phyloP scores from a whole-genome alignment of 2,329 filamentous ascomycete genomes.

The Fusarium sacchari region DNA sequence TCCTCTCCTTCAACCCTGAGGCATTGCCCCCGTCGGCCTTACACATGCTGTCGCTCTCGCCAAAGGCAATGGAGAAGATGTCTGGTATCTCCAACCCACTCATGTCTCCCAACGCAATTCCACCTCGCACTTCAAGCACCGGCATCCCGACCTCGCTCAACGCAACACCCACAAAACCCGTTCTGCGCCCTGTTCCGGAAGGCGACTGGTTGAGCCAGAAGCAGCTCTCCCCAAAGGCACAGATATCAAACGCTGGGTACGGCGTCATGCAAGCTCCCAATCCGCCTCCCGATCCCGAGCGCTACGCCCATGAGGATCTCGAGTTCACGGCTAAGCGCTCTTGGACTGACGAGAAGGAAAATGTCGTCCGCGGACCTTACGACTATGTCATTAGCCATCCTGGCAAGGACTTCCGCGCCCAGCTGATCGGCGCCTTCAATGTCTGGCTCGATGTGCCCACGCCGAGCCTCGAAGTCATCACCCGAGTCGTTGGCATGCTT shows the following conservation, averaged over 20 bases:
- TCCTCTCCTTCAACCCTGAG: conserved; percentile 25
- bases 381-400: conserved; percentile 83
- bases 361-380: conserved; percentile 79
- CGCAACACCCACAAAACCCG: conserved; percentile 46
- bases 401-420: conserved; percentile 85
- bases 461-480: conserved; percentile 77
- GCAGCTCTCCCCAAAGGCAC: conserved; percentile 30
- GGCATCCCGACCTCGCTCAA: conserved; percentile 46
- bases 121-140: conserved; percentile 74
- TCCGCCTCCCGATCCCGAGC: conserved; percentile 59
- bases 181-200: conserved; percentile 66
- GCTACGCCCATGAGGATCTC: conserved; percentile 66
- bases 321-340: conserved; percentile 61
- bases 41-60: conserved; percentile 40
- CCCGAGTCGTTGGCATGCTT: conserved; percentile 83
- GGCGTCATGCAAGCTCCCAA: conserved; percentile 49
- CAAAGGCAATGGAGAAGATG: conserved; percentile 41
- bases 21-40: conserved; percentile 30
- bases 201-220: conserved; percentile 67
- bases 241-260: conserved; percentile 23
- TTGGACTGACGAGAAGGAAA: conserved; percentile 81
- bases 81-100: conserved; percentile 44
- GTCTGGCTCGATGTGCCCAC: conserved; percentile 79
- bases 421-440: conserved; percentile 85
- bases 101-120: conserved; percentile 69